These are phyloP conservation scores for Yarrowia osloensis DNA, from an alignment of 805 yeast species.

Conservation along the genomic window DNA sequence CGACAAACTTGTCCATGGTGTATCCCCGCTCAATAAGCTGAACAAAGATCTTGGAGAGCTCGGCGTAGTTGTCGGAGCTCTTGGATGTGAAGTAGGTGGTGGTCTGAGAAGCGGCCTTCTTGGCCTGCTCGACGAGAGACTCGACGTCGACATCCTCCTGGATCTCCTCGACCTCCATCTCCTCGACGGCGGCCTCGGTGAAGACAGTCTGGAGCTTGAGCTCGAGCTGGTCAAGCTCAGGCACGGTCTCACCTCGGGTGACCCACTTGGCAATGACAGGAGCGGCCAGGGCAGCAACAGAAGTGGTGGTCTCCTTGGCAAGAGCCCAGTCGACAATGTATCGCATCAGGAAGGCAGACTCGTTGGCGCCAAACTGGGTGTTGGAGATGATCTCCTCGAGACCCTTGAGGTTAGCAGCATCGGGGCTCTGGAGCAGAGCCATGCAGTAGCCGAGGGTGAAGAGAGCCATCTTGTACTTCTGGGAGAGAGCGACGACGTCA, in stretches of 20 bases:
- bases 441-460: constrained; percentile 32
- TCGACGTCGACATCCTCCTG: constrained; percentile 18
- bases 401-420: constrained; percentile 19
- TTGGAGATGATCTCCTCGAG: constrained; percentile 26
- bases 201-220: constrained; percentile 34
- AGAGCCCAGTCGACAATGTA: constrained; percentile 49
- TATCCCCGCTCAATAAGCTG: constrained; percentile 25
- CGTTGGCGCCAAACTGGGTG: constrained; percentile 23
- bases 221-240: constrained; percentile 33
- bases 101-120: constrained; percentile 13
- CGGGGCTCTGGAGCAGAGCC: constrained; percentile 18
- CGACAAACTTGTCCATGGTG: constrained; percentile 4
- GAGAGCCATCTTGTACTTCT: constrained; percentile 44
- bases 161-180: constrained; percentile 27
- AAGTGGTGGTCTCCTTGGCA: constrained; percentile 45
- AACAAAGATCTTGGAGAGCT: constrained; percentile 14
- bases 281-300: constrained; percentile 20
- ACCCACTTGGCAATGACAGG: constrained; percentile 28
- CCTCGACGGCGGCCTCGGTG: constrained; percentile 21
- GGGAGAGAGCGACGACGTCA: constrained; percentile 38
- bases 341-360: constrained; percentile 21
- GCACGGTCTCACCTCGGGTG: constrained; percentile 33
- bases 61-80: constrained; percentile 12
- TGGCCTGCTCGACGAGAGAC: constrained; percentile 22
- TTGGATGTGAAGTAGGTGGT: background rate